phyloP scores from a whole-genome alignment of 2,329 filamentous ascomycete species.

The Apiospora malaysiana region DNA sequence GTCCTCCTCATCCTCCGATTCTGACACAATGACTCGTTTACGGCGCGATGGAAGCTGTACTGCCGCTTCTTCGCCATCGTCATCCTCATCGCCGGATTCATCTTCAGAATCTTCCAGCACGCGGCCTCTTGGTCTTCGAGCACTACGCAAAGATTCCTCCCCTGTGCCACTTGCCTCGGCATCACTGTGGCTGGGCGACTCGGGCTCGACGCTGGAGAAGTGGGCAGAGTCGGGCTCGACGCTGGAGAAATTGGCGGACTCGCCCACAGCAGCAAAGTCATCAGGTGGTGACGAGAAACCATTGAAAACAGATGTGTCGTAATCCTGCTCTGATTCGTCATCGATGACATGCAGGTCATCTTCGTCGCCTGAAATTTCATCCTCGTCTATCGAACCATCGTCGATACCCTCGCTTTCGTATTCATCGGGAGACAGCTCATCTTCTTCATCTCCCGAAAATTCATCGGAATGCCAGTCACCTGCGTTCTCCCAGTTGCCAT shows the following conservation, averaged over 20 bases:
- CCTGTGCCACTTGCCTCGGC: not conserved
- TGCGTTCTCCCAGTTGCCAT: slow-evolving; percentile 8
- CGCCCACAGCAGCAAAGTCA: slow-evolving; percentile 26
- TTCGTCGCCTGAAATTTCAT: slow-evolving; percentile 25
- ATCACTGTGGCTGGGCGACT: slow-evolving; percentile 18
- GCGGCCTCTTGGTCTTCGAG: not conserved
- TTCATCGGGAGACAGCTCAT: slow-evolving; percentile 30
- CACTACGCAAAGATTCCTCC: not conserved
- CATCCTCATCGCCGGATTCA: not conserved
- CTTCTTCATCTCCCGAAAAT: slow-evolving; percentile 10
- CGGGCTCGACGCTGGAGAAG: slow-evolving; percentile 26
- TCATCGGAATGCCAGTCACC: slow-evolving; percentile 23
- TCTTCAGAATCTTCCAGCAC: slow-evolving; percentile 18
- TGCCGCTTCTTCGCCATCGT: not conserved
- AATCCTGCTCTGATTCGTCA: slow-evolving; percentile 26
- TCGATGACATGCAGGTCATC: slow-evolving; percentile 31
- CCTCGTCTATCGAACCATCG: slow-evolving; percentile 31
- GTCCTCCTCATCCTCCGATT: slow-evolving; percentile 16
- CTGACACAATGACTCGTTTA: slow-evolving; percentile 13
- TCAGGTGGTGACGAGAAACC: slow-evolving; percentile 35
- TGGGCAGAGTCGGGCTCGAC: slow-evolving; percentile 20
- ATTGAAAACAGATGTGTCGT: slow-evolving; percentile 26
- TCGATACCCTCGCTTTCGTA: slow-evolving; percentile 35
- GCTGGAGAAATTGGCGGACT: slow-evolving; percentile 28
- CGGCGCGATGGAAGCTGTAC: slow-evolving; percentile 7